A percentile compares a stretch with the other conserved stretches of the same genome.
Conservation (phyloP, 345 rosid species). For the Hevea brasiliensis region DNA sequence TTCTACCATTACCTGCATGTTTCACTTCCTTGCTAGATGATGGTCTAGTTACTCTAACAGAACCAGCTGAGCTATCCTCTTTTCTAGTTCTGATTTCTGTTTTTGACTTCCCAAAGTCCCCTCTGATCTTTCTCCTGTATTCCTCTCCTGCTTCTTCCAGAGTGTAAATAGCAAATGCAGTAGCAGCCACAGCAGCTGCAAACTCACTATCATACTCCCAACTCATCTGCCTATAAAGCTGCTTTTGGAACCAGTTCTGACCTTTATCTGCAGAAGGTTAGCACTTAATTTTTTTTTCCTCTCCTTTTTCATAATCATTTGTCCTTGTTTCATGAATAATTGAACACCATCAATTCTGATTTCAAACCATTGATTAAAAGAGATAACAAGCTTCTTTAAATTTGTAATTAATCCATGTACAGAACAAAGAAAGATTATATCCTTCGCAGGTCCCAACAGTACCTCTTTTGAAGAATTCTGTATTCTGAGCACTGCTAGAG, state of each 20-base stretch:
- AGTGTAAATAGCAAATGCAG: slow-evolving; percentile 45
- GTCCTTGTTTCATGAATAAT: not conserved
- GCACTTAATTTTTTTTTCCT: not conserved
- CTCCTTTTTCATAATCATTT: not conserved
- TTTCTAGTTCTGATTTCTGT: slow-evolving; percentile 20
- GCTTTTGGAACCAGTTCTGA: slow-evolving; percentile 42
- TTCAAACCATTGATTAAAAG: no score
- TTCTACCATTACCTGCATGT: slow-evolving; percentile 16
- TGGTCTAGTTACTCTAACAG: slow-evolving; percentile 14
- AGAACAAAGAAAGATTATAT: no score
- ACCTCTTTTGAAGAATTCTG: slow-evolving; percentile 3
- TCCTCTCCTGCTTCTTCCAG: slow-evolving; percentile 42
- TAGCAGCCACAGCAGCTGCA: slow-evolving; percentile 63
- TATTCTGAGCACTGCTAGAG: slow-evolving; percentile 6
- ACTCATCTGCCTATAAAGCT: slow-evolving; percentile 38
- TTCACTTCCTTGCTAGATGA: slow-evolving; percentile 30
- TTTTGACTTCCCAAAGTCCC: slow-evolving; percentile 38
- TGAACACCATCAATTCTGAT: not conserved
- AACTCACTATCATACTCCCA: slow-evolving; percentile 33
- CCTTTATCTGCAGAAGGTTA: slow-evolving; percentile 29
- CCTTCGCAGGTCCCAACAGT: not conserved
- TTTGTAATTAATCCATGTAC: no score
- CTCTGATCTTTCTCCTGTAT: slow-evolving; percentile 33
- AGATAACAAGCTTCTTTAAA: no score
- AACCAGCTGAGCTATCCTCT: slow-evolving; percentile 13